Conservation (phyloP, 257 asterid genomes). For the Fraxinus americana region DNA sequence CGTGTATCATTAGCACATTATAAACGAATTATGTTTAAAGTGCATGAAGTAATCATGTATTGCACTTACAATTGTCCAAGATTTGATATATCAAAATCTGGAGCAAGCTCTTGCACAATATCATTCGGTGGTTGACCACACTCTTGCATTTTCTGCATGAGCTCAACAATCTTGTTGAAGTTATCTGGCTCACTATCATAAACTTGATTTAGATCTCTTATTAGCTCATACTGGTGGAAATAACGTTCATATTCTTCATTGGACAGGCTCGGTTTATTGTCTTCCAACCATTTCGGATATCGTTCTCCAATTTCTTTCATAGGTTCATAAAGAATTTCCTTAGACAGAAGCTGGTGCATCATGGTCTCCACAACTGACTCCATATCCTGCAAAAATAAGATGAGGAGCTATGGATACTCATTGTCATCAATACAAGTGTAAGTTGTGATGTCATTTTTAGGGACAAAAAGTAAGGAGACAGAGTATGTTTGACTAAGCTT, state of each 20-base stretch:
- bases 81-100: constrained; percentile 76
- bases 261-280: constrained; percentile 64
- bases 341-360: constrained; percentile 97
- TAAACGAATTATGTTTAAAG: background rate
- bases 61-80: constrained; percentile 80
- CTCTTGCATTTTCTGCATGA: constrained; percentile 99
- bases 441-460: background rate
- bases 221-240: constrained; percentile 61
- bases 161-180: constrained; percentile 93
- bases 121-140: constrained; percentile 98
- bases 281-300: constrained; percentile 87
- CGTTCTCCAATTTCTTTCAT: constrained; percentile 96
- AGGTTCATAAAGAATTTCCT: constrained; percentile 93
- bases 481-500: background rate
- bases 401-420: background rate
- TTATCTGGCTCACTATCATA: constrained; percentile 80
- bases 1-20: background rate
- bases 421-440: background rate
- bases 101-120: constrained; percentile 88
- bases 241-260: constrained; percentile 66
- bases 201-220: constrained; percentile 64
- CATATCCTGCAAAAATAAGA: constrained; percentile 63
- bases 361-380: constrained; percentile 90
- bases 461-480: background rate
- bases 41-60: background rate